Base-by-base conservation (phyloP, 169 alveolate genomes). In the Plasmodium gallinaceum region DNA sequence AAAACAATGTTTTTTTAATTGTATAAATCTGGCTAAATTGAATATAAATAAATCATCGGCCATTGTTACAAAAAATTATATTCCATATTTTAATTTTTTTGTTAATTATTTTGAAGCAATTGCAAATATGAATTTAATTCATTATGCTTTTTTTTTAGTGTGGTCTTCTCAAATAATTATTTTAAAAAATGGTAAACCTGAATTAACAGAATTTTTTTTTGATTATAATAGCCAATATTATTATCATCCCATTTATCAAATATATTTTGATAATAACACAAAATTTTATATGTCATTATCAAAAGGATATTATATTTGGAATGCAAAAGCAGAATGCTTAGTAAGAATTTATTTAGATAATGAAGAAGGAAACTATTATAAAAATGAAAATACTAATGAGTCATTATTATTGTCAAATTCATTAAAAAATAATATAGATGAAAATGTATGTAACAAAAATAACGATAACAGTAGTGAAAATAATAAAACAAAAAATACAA, bases 261-360 rank as follows among this genome's bases (percentile, higher is more conserved):
- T 83, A 22, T 94, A 92, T 70, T 94, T 91, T 80, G 96, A 94
- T 65, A 92, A 93, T n/a, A 93, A 91, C 5, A 94, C 91, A n/a
- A 80, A 88, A 14, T 92, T 88, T 92, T 94, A 92, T 85, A 88
- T 94, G 88, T 91, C 95, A 5, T 86, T 91, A n/a, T 26, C 93
- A 8, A 93, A 92, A 39, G 93, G 91, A 9, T 92, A 91, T 69
- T 94, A 90, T 70, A 64, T 75, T 2, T 94, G 95, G 95, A 92
- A 94, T 73, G 94, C 71, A 0, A 60, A 54, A 14, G 51, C 87
- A 32, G 60, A 73, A 22, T 72, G 92, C 7, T 92, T 94, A 9
- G 65, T 88, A 2, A 37, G 90, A 18, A 20, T 83, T 45, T 83
- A 83, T 62, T 39, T 58, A 73, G 91, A 58, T n/a, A 78, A 65